Percentiles rank a stretch among this genome's conserved stretches.
These are phyloP conservation scores for Funneliformis caledonium DNA, from an alignment of 371 early-diverging fungal genomes.

Conservation along the genomic window DNA sequence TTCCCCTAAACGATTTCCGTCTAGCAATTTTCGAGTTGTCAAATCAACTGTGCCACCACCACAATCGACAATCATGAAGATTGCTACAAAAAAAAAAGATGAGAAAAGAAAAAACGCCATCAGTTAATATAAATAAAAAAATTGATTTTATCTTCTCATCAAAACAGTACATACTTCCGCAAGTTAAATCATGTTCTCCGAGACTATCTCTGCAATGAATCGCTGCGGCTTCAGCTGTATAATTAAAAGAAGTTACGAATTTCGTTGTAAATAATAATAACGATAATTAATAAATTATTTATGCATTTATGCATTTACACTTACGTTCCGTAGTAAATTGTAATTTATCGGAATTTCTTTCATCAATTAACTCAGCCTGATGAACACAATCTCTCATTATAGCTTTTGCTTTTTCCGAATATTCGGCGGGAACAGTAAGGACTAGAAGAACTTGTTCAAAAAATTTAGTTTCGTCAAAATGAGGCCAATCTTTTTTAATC, in stretches of 20 bases:
- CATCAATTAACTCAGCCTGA: not conserved
- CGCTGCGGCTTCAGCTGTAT: slow-evolving; percentile 28
- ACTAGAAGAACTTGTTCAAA: not conserved
- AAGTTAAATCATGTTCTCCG: not conserved
- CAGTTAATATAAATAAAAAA: not conserved
- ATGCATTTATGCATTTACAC: not conserved
- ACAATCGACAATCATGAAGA: slow-evolving; percentile 60
- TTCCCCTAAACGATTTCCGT: slow-evolving; percentile 48
- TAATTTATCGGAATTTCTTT: not conserved
- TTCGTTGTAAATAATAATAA: not conserved
- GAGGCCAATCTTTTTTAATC: no score
- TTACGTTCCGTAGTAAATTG: slow-evolving; percentile 35
- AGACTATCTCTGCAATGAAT: slow-evolving; percentile 1
- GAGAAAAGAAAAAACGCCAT: no score
- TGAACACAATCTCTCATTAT: slow-evolving; percentile 10
- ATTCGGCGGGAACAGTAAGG: not conserved
- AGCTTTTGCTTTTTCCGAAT: not conserved
- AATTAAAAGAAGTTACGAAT: not conserved
- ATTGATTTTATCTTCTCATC: not conserved
- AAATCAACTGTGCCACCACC: slow-evolving; percentile 68
- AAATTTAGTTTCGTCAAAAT: no score
- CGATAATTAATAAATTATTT: not conserved
- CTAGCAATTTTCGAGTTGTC: slow-evolving; percentile 54
- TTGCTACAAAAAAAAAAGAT: not conserved
- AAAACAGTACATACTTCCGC: not conserved